Base-by-base conservation (phyloP, 768 basidiomycete species). In the Aureoboletus auriporus region DNA sequence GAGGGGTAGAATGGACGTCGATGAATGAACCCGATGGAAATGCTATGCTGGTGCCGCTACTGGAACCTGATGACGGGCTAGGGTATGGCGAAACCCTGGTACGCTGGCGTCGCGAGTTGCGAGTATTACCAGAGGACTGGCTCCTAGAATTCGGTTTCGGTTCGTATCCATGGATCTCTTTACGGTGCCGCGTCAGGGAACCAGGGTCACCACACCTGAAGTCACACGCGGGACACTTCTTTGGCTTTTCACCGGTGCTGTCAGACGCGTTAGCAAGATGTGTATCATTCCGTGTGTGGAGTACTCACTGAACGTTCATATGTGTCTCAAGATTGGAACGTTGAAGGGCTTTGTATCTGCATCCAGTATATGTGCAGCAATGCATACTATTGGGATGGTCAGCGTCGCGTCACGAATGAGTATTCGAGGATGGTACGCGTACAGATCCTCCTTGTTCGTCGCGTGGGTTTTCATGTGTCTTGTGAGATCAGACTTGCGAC, bases 261-360 rank as follows among this genome's bases (percentile, higher is more conserved):
- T 30, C 6, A 43, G 7, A 33, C 10, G 4, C 9, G 11, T 54
- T 5, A 63, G 53, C 5, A 4, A 20, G 8, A 20, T 2, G 16
- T 9, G 17, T 17, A 13, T 26, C 17, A 0, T 11, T 13, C 17
- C 14, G 29, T 38, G 17, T 9, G 31, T 42, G 16, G 23, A 1
- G 27, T 14, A 65, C 68, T 50, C 42, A 69, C 68, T 70, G 69
- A 3, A 43, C 58, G 8, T 62, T 63, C 13, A 59, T 13, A 23
- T 69, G 69, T 0, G 58, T 63, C 0, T 34, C n/a, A 1, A 69
- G 16, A 28, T 68, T 69, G 0, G 61, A 62, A 3, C 39, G 45
- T n/a, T 69, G 69, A 1, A 66, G 53, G 0, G 68, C 49, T 8
- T 35, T 53, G 44, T 56, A 59, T 0, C 13, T 10, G 30, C 68